phyloP scores from a whole-genome alignment of 1,139 yeast genomes.

The Blastobotrys arbuscula region DNA sequence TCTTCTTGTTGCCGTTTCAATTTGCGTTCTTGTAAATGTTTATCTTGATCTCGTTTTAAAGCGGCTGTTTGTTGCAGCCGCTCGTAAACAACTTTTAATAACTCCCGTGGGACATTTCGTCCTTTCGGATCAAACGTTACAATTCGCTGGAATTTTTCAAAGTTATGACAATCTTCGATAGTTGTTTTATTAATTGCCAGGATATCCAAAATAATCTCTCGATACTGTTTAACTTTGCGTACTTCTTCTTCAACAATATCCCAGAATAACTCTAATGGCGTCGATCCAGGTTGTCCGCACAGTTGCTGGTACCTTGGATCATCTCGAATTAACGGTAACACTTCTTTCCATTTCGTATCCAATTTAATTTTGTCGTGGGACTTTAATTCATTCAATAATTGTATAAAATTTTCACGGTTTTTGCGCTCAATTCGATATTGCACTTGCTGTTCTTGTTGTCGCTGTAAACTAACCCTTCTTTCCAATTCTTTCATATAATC shows the following conservation, averaged over 20 bases:
- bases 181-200: conserved; percentile 36
- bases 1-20: conserved; percentile 36
- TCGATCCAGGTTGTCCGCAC: conserved; percentile 76
- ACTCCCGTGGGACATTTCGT: conserved; percentile 9
- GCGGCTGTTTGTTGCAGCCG: conserved; percentile 8
- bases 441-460: conserved; percentile 40
- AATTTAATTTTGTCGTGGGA: conserved; percentile 45
- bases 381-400: conserved; percentile 39
- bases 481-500: conserved; percentile 44
- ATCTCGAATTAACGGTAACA: conserved; percentile 48
- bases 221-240: conserved; percentile 50
- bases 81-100: conserved; percentile 7
- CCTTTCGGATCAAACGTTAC: conserved; percentile 20
- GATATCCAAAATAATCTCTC: conserved; percentile 52
- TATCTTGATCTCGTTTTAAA: conserved; percentile 29
- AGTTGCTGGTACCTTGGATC: conserved; percentile 56
- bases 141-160: conserved; percentile 24
- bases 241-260: conserved; percentile 65
- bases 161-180: conserved; percentile 21
- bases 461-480: conserved; percentile 34
- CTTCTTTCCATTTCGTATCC: conserved; percentile 54
- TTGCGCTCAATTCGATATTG: conserved; percentile 49
- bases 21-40: conserved; percentile 33
- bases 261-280: conserved; percentile 72
- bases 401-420: conserved; percentile 56